Base-by-base conservation (phyloP, 345 rosid species). In the Acer negundo region DNA sequence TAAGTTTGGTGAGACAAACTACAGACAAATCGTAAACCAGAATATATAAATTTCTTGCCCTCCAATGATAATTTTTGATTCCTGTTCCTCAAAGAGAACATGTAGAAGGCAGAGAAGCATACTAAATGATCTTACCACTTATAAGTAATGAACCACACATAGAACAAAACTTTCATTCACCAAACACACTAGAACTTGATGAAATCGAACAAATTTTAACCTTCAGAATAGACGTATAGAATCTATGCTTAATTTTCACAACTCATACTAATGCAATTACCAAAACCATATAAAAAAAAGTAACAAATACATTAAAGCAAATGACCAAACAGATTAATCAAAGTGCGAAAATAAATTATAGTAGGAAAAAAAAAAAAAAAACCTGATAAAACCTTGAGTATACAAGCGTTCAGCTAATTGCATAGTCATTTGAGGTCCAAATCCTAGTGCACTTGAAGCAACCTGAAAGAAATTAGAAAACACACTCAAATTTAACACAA, bases 341-440 rank as follows among this genome's bases (percentile, higher is more conserved):
- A 55, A 68, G 47, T 74, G 73, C 1, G 5, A 49, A 6, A 58
- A 81, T 12, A 76, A 28, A 77, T 22, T 51, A 79, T 51, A 31
- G 17, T 49, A 9, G 49, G 49, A 55, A n/a, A 56, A 1, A 56
- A 16, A 16, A 55, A 55, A n/a, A 72, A 46, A 78, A 46, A 70
- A 95, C 99, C 99, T 95, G 82, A 95, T 95, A 85, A 86, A 93
- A 78, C 98, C 98, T 80, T 92, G 97, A 72, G 92, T 93, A 80
- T 95, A 95, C 77, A 95, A 84, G 81, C 93, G 91, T 80, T 95
- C 99, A 24, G 98, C 92, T 59, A 93, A 81, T 67, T 95, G 97
- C 99, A 95, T 95, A 78, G 99, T 86, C 79, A 84, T 80, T 81
- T 95, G 99, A 86, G 99, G 99, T 72, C 98, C 99, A 78, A 90